Conservation (phyloP, 139 green algal species). For the Desmodesmus armatus region DNA sequence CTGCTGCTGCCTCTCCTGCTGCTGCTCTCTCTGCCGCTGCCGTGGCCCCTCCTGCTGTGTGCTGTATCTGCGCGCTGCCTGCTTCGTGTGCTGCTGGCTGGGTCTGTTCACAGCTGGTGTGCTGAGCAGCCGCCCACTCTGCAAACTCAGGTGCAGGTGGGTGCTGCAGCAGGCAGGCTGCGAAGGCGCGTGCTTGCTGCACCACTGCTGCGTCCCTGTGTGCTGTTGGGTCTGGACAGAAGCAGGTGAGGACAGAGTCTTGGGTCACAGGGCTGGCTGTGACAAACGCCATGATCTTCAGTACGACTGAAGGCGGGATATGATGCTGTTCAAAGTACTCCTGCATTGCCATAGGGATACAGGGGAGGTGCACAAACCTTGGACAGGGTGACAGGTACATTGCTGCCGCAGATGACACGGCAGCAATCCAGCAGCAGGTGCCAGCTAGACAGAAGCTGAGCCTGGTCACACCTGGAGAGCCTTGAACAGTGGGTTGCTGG, state of each 20-base stretch:
- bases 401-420: neutral
- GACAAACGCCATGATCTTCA: constrained; percentile 28
- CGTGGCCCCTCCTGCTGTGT: neutral
- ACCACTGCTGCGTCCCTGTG: constrained; percentile 11
- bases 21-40: neutral
- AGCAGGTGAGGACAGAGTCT: neutral
- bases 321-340: constrained; percentile 21
- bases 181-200: constrained; percentile 5
- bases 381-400: too few relatives aligned
- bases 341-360: neutral
- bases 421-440: neutral
- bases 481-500: constrained; percentile 32
- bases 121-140: neutral
- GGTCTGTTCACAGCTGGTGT: neutral
- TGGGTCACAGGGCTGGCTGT: neutral
- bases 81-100: constrained; percentile 18
- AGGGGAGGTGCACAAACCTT: too few relatives aligned
- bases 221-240: neutral
- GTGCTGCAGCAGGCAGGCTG: neutral
- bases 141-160: constrained; percentile 9
- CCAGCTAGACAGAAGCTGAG: neutral
- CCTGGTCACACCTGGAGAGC: constrained; percentile 15
- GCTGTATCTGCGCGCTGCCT: neutral
- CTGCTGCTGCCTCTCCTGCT: constrained; percentile 3
- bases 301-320: neutral